Conservation (phyloP, 768 basidiomycete species). For the Hygrophoropsis aurantiaca region DNA sequence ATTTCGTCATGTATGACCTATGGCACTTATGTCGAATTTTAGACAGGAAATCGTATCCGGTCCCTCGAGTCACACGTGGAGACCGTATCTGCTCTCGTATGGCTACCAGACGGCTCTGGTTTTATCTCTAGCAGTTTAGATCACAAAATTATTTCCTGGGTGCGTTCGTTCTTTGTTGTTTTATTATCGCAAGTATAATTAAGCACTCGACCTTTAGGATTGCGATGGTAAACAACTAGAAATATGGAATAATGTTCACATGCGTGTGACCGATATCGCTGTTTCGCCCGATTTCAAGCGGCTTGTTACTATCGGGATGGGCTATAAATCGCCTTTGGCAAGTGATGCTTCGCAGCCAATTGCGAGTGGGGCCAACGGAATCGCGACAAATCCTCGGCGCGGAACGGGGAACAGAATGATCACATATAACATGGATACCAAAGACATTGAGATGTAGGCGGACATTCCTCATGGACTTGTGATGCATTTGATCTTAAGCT, state of each 20-base stretch:
- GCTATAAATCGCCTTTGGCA: slow-evolving; percentile 29
- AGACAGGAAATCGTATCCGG: slow-evolving; percentile 76
- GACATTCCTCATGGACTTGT: slow-evolving; percentile 3
- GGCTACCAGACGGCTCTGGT: slow-evolving; percentile 86
- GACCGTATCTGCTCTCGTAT: slow-evolving; percentile 81
- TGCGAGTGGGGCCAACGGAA: slow-evolving; percentile 31
- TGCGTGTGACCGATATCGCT: slow-evolving; percentile 85
- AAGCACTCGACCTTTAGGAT: slow-evolving; percentile 47
- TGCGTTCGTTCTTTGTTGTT: slow-evolving; percentile 32
- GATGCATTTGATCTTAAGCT: slow-evolving; percentile 6
- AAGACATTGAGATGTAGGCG: slow-evolving; percentile 66
- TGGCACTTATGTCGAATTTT: slow-evolving; percentile 12
- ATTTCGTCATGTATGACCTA: slow-evolving; percentile 3
- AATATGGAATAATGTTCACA: slow-evolving; percentile 65
- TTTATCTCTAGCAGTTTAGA: slow-evolving; percentile 91
- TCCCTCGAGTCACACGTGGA: slow-evolving; percentile 74
- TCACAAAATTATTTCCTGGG: slow-evolving; percentile 82
- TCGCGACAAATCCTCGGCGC: slow-evolving; percentile 33
- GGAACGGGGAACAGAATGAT: slow-evolving; percentile 63
- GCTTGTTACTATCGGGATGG: slow-evolving; percentile 84
- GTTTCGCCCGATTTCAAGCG: slow-evolving; percentile 82
- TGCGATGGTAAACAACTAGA: slow-evolving; percentile 70
- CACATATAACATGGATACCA: slow-evolving; percentile 73
- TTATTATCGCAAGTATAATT: slow-evolving; percentile 8
- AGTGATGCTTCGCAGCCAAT: slow-evolving; percentile 24